Conservation (phyloP, 2,329 filamentous ascomycete genomes). For the Clarireedia homoeocarpa region DNA sequence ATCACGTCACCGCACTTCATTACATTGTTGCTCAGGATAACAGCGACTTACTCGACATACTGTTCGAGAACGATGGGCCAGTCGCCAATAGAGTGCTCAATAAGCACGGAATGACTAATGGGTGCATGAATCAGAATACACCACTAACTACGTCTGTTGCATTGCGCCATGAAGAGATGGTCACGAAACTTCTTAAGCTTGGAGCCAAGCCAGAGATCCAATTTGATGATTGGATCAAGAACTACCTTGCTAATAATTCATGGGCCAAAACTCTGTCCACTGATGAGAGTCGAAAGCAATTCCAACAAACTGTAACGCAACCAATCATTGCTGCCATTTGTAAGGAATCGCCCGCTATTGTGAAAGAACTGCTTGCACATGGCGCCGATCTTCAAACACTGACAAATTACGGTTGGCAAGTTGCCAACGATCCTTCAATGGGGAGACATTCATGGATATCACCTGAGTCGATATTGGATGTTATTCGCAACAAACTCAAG, state of each 20-base stretch:
- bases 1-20: slow-evolving; percentile 58
- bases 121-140: slow-evolving; percentile 34
- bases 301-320: slow-evolving; percentile 45
- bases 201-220: slow-evolving; percentile 54
- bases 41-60: slow-evolving; percentile 38
- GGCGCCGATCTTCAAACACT: slow-evolving; percentile 61
- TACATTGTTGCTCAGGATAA: slow-evolving; percentile 49
- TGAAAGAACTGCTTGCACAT: slow-evolving; percentile 45
- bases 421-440: slow-evolving; percentile 12
- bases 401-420: background rate
- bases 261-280: slow-evolving; percentile 31
- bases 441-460: slow-evolving; percentile 28
- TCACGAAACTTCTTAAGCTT: slow-evolving; percentile 51
- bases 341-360: slow-evolving; percentile 40
- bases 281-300: slow-evolving; percentile 43
- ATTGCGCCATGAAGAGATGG: slow-evolving; percentile 43
- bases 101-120: slow-evolving; percentile 42
- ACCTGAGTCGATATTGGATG: slow-evolving; percentile 48
- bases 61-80: slow-evolving; percentile 50
- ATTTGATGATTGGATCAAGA: slow-evolving; percentile 57
- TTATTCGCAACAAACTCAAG: slow-evolving; percentile 46
- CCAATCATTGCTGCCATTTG: slow-evolving; percentile 57
- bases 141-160: slow-evolving; percentile 54
- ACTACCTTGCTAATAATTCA: slow-evolving; percentile 37
- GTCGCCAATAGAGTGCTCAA: slow-evolving; percentile 59